Percentiles rank a stretch among this genome's conserved stretches.
These are phyloP conservation scores for Lactarius deliciosus DNA, from an alignment of 768 basidiomycete genomes.

Conservation along the genomic window DNA sequence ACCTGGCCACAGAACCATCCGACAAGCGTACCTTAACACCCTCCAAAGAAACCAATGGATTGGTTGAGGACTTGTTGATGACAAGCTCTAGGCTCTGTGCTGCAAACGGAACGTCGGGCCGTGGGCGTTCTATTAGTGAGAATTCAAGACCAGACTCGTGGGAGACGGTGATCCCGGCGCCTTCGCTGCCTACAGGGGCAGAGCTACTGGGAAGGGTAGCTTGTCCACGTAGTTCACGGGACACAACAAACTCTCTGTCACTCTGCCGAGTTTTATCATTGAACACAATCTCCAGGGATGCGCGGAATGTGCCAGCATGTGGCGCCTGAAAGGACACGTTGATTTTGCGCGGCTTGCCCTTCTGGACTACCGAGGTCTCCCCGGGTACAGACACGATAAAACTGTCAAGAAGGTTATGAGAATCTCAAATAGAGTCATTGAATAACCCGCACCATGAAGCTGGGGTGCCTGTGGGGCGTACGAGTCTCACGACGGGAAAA, in stretches of 20 bases:
- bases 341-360: neutral
- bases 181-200: neutral
- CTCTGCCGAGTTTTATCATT: constrained; percentile 1
- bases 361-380: neutral
- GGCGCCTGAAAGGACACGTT: constrained; percentile 14
- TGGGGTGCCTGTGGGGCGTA: neutral
- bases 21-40: neutral
- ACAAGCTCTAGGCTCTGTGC: constrained; percentile 4
- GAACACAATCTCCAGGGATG: constrained; percentile 6
- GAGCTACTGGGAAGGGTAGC: neutral
- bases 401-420: constrained; percentile 3
- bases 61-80: constrained; percentile 8
- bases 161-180: constrained; percentile 17
- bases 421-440: neutral
- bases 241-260: constrained; percentile 10
- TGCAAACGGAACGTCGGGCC: neutral
- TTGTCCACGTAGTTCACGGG: constrained; percentile 10
- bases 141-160: constrained; percentile 26
- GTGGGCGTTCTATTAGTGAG: neutral
- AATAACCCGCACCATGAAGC: constrained; percentile 11
- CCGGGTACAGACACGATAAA: constrained; percentile 5
- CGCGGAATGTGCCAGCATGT: constrained; percentile 5
- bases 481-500: neutral
- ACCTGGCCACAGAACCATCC: constrained; percentile 3
- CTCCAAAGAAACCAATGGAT: constrained; percentile 6